Percentiles rank a stretch among this genome's conserved stretches.
Evolutionary conservation across 2,329 filamentous ascomycete genomes (phyloP).

Genomic region (Parastagonospora nodorum): DNA sequence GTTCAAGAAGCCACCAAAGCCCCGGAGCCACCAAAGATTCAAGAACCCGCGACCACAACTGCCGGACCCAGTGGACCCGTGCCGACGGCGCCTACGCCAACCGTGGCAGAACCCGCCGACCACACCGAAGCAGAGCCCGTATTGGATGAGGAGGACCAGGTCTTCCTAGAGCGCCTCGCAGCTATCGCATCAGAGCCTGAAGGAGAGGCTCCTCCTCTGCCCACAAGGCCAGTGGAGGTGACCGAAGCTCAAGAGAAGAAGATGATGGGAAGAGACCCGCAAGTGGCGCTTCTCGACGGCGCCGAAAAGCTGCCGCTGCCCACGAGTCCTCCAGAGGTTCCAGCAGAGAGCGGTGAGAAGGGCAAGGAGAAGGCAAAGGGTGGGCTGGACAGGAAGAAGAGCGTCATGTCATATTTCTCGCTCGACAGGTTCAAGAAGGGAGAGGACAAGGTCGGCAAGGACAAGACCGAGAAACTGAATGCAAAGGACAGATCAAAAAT

Average conservation of each 20-base stretch:
- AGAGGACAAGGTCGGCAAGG: slow-evolving; percentile 26
- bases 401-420: slow-evolving; percentile 41
- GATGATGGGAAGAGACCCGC: slow-evolving; percentile 50
- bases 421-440: slow-evolving; percentile 35
- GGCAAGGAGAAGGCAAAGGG: slow-evolving; percentile 36
- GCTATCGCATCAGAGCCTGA: slow-evolving; percentile 50
- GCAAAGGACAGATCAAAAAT: slow-evolving; percentile 44
- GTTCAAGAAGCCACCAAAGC: slow-evolving; percentile 17
- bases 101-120: slow-evolving; percentile 31
- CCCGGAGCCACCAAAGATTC: slow-evolving; percentile 13
- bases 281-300: slow-evolving; percentile 52
- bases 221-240: slow-evolving; percentile 41
- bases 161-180: slow-evolving; percentile 59
- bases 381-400: slow-evolving; percentile 45
- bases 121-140: slow-evolving; percentile 48
- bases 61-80: slow-evolving; percentile 30
- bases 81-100: slow-evolving; percentile 22
- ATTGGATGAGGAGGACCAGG: slow-evolving; percentile 65
- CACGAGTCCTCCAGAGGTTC: slow-evolving; percentile 50
- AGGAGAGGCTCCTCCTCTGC: slow-evolving; percentile 49
- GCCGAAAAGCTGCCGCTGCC: slow-evolving; percentile 58
- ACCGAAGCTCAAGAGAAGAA: slow-evolving; percentile 40
- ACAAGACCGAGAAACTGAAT: slow-evolving; percentile 38
- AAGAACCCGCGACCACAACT: slow-evolving; percentile 3
- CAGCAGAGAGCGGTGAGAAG: slow-evolving; percentile 34